Conservation (phyloP, 2,329 filamentous ascomycete species). For the Trichoderma cornu-damae region DNA sequence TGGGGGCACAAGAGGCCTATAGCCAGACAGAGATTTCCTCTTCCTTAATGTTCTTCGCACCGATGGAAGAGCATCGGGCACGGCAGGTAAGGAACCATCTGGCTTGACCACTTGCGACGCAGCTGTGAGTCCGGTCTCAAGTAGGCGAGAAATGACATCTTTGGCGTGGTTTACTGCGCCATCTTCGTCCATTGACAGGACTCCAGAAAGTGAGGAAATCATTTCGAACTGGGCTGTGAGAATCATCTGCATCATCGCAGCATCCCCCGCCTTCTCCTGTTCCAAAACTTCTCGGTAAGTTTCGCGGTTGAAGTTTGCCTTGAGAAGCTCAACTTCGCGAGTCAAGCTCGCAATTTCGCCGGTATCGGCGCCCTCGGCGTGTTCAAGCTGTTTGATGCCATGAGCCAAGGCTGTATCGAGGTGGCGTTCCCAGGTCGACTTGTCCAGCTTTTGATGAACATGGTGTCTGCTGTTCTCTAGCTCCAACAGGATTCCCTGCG, state of each 20-base stretch:
- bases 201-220: constrained; percentile 73
- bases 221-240: constrained; percentile 91
- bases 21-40: constrained; percentile 47
- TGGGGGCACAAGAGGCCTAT: constrained; percentile 44
- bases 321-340: constrained; percentile 81
- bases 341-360: constrained; percentile 65
- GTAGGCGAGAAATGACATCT: constrained; percentile 67
- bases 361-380: constrained; percentile 44
- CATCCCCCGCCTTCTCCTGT: constrained; percentile 76
- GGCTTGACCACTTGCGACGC: constrained; percentile 85
- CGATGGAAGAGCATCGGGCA: constrained; percentile 64
- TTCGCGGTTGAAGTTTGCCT: constrained; percentile 75
- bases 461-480: constrained; percentile 87
- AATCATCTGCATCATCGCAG: constrained; percentile 72
- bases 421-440: constrained; percentile 78
- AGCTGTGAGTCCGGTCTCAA: constrained; percentile 69
- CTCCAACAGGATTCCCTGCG: constrained; percentile 76
- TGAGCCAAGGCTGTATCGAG: constrained; percentile 86
- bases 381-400: constrained; percentile 71
- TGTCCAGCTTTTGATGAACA: constrained; percentile 76
- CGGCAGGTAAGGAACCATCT: constrained; percentile 60
- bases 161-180: constrained; percentile 78
- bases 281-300: constrained; percentile 72
- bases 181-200: constrained; percentile 74
- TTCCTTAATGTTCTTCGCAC: constrained; percentile 73